These are phyloP conservation scores for Cinnamomum chago DNA, from an alignment of 164 flowering plant genomes.

Conservation along the genomic window DNA sequence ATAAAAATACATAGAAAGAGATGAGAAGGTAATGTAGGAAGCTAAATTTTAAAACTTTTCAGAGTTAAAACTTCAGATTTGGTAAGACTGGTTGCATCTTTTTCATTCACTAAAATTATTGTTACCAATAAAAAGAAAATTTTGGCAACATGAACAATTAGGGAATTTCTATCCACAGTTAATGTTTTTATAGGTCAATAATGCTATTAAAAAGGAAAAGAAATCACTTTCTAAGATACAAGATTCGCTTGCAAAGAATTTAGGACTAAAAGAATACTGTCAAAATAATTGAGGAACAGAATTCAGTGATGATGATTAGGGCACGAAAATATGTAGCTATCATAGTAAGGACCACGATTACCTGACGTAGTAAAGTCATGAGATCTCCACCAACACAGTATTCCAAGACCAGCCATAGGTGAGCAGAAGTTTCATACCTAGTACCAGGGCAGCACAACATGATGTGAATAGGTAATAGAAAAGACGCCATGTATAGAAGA, in stretches of 20 bases:
- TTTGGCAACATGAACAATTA: too few species aligned
- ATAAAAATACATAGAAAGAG: too few species aligned
- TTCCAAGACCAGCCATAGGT: slow-evolving; percentile 93
- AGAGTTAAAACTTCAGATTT: too few species aligned
- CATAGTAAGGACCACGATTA: slow-evolving; percentile 18
- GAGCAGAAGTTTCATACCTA: slow-evolving; percentile 98
- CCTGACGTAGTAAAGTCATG: slow-evolving; percentile 78
- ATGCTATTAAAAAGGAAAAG: too few species aligned
- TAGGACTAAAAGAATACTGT: neutral
- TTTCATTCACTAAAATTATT: too few species aligned
- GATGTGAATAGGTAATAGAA: neutral
- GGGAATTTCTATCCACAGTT: too few species aligned
- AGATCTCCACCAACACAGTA: slow-evolving; percentile 99
- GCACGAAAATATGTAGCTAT: neutral
- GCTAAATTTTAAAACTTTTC: too few species aligned
- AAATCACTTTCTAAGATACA: neutral
- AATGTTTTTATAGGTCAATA: too few species aligned
- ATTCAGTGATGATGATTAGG: neutral
- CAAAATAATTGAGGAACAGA: slow-evolving; percentile 1
- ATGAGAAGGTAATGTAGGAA: too few species aligned
- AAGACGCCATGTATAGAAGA: neutral
- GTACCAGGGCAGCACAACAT: slow-evolving; percentile 5
- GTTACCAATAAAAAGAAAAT: too few species aligned
- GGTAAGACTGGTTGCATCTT: too few species aligned
- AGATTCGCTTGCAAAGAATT: neutral